Percentiles rank a stretch among this genome's conserved stretches.
phyloP scores from a whole-genome alignment of 257 asterid genomes.

The Dorcoceras hygrometricum region DNA sequence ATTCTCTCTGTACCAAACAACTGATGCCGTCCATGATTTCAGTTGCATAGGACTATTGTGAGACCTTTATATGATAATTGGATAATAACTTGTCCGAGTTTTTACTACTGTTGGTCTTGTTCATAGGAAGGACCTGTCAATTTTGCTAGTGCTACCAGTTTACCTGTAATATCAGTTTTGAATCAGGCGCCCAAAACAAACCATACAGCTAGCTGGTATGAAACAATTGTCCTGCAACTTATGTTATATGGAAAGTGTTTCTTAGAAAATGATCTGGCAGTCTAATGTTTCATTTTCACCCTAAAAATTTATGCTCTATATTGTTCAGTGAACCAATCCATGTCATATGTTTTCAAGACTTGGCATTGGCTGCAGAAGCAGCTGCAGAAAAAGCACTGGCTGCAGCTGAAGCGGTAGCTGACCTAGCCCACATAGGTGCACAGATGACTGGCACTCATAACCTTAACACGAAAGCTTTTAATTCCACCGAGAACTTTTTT shows the following conservation, averaged over 20 bases:
- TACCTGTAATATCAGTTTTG: conserved; percentile 57
- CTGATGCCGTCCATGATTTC: no score
- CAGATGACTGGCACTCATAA: conserved; percentile 33
- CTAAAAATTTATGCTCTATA: not conserved
- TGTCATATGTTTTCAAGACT: conserved; percentile 38
- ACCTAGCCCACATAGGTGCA: conserved; percentile 43
- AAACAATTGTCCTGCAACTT: not conserved
- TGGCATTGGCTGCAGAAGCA: conserved; percentile 80
- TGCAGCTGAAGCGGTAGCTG: conserved; percentile 94
- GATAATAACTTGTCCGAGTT: not conserved
- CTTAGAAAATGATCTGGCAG: not conserved
- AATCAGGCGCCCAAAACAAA: conserved; percentile 42
- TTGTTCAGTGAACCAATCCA: conserved; percentile 42
- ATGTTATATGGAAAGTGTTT: not conserved
- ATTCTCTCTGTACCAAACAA: not conserved
- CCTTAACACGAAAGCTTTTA: conserved; percentile 3
- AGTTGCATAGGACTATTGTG: not conserved
- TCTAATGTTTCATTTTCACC: conserved; percentile 8
- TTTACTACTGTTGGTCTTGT: conserved; percentile 4
- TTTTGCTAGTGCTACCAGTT: conserved; percentile 67
- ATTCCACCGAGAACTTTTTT: conserved; percentile 21
- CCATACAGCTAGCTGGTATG: conserved; percentile 49
- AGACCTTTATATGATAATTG: not conserved
- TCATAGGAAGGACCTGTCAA: conserved; percentile 69
- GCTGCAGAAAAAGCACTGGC: conserved; percentile 89